Evolutionary conservation across 305 asterid genomes (phyloP), one percentile per base, ranked within the genome.

Genomic region (Stenogyne calaminthoides): DNA sequence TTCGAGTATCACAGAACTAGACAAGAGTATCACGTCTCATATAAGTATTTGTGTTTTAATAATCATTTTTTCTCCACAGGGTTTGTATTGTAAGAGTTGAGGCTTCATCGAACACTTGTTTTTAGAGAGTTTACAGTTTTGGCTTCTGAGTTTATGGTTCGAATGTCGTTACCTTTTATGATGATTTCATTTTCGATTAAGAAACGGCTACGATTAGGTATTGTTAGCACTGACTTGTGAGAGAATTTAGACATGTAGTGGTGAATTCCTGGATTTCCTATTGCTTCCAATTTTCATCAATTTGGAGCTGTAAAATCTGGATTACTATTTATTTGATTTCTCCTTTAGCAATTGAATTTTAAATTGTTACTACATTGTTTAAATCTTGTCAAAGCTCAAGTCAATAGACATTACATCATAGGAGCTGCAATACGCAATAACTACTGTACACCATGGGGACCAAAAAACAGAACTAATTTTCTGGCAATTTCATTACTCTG

Each of bases 121-220:
- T 51, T 15, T 51, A 29, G 18, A 63, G 71, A 55, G 32, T 14
- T 58, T 6, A 51, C 66, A 64, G 66, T 73, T 75, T 72, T 72
- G 71, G 40, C 19, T n/a, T 52, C 15, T 7, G 49, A 61, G 25
- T 32, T 60, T 1, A 34, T 14, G 40, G 4, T 15, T 40, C 10
- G 16, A 32, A 12, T 15, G 12, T 22, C 37, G 3, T 64, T 22
- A 11, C 20, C 12, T 40, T 42, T 42, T 51, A n/a, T 7, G 37
- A 7, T 18, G n/a, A 55, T 55, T 55, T 55, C 32, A 9, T 55
- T 55, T 55, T 9, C 34, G 10, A 55, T 20, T 20, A 55, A 55
- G 60, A 20, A 20, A 19, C 60, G 60, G 18, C 14, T 9, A 20
- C 29, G 6, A 36, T 68, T 68, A 54, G 73, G 63, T 63, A 36